Evolutionary conservation across 768 basidiomycete genomes (phyloP).

Genomic region (Macrolepiota albuminosa): DNA sequence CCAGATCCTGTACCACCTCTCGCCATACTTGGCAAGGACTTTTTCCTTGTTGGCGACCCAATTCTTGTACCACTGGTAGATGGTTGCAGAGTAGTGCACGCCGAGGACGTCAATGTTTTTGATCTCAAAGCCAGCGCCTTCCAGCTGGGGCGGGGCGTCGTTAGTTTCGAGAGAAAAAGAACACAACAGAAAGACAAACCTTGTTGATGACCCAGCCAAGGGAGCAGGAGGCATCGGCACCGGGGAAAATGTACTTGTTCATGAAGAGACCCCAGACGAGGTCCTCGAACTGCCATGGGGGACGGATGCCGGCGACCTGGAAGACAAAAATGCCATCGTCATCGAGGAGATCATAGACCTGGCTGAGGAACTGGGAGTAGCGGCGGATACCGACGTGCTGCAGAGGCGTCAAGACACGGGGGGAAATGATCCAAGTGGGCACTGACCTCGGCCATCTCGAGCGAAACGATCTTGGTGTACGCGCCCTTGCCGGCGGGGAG

Average conservation of each 20-base stretch:
- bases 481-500: conserved; percentile 71
- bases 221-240: conserved; percentile 94
- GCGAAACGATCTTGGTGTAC: conserved; percentile 90
- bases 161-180: not conserved
- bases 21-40: conserved; percentile 85
- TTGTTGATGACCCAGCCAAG: conserved; percentile 89
- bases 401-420: not conserved
- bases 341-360: conserved; percentile 90
- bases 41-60: conserved; percentile 93
- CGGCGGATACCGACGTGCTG: conserved; percentile 94
- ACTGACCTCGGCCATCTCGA: conserved; percentile 95
- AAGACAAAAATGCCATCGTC: conserved; percentile 93
- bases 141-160: conserved; percentile 47
- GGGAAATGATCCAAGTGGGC: not conserved
- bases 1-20: conserved; percentile 94
- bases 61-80: conserved; percentile 94
- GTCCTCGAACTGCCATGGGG: conserved; percentile 98
- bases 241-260: conserved; percentile 99
- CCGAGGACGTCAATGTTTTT: conserved; percentile 96
- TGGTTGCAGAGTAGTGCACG: conserved; percentile 92
- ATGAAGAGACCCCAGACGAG: conserved; percentile 97
- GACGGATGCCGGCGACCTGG: conserved; percentile 96
- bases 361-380: conserved; percentile 82
- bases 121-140: conserved; percentile 92
- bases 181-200: conserved; percentile 17